Base-by-base conservation (phyloP, 331 rosid species). In the Quercus phellos region DNA sequence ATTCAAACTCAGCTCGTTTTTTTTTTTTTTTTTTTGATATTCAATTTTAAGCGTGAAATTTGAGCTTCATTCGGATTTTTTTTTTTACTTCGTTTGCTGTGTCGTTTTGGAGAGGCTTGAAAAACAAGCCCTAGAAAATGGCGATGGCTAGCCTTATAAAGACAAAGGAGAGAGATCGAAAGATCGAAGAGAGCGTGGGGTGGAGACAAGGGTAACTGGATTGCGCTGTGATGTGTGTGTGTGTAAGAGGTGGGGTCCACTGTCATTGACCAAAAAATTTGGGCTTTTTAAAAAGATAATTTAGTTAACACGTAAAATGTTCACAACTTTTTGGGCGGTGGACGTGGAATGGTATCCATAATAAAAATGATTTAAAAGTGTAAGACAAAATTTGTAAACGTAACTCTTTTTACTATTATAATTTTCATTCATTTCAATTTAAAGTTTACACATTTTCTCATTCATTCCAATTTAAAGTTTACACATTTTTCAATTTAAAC, bases 101-200 rank as follows among this genome's bases (percentile, higher is more conserved):
- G 1, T 3, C 4, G 14, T 3, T 46, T 11, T 2, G 17, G 0
- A 46, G 4, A 17, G 17, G 53, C 14, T 46, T 46, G 53, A 46
- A 46, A 46, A 12, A 0, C 53, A 12, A 46, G 21, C 69, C 43
- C 82, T 74, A 71, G 43, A 35, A 38, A 71, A 51, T 24, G 75
- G 68, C 0, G 51, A 54, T n/a, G 55, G 77, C 78, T 66, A 34
- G 12, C 11, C 12, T 8, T 8, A 4, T 5, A 51, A 12, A 11
- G 53, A 46, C 53, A 10, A 1, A 2, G 4, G 72, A 73, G 63
- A 72, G 79, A 77, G 70, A 22, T 51, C 60, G 55, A 30, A 82
- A 74, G 69, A 55, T 21, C 56, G 78, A 35, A 64, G 76, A 76
- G 74, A 0, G n/a, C 30, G 5, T 21, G 5, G 64, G 1, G 13